Base-by-base conservation (phyloP, 2,329 filamentous ascomycete genomes). In the Penicillium crustosum region DNA sequence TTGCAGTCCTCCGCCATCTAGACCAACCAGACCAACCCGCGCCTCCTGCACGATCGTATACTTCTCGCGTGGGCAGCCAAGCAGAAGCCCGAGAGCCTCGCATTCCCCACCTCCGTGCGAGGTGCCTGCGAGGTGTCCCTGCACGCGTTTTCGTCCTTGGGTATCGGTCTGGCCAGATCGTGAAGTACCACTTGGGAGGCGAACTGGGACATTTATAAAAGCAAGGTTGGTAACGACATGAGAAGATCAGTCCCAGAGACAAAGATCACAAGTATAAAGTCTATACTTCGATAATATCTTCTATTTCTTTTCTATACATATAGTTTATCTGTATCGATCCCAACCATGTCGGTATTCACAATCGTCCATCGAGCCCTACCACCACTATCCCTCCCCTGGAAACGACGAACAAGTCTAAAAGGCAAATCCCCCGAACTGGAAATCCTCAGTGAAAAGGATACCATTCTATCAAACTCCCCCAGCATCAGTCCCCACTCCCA, bases 61-160 rank as follows among this genome's bases (percentile, higher is more conserved):
- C 23, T 66, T 64, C 44, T 61, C 64, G 60, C 59, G 57, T 63
- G 61, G 63, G 29, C 49, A 60, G 50, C 64, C 62, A 66, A 65
- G 57, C 53, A 66, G 53, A 60, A 52, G 49, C 56, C 41, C 58
- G 59, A 49, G 55, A 64, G 51, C 53, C 41, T 57, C 36, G 42
- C 12, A 59, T 52, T 48, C 62, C 53, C 63, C 61, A 66, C 63
- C 58, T 49, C 54, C n/a, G 52, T 63, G 61, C 48, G 45, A 66
- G 62, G 50, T 49, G 36, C 39, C 56, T 63, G 60, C 52, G 43
- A 66, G 64, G 55, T 44, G 45, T 43, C 56, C 55, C 51, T 64
- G 64, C 61, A 62, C 42, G 43, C 56, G 45, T 62, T 61, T 57
- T 65, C 58, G 64, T 61, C 45, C 50, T 58, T 57, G 53, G 52